phyloP scores from a whole-genome alignment of 495 filamentous ascomycete genomes.

The Xylaria cubensis region DNA sequence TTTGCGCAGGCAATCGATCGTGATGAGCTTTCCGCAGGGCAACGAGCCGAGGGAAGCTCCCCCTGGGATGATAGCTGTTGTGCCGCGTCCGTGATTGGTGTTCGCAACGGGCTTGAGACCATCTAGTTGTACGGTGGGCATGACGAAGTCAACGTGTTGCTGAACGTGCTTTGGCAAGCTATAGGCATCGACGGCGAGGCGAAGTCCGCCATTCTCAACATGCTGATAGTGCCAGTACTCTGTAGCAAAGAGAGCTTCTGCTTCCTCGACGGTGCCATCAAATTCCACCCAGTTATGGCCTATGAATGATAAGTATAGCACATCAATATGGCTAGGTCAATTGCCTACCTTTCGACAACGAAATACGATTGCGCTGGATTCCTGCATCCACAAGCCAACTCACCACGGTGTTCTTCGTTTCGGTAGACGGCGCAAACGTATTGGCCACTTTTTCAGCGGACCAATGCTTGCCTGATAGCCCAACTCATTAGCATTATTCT shows the following conservation, averaged over 20 bases:
- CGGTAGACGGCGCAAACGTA: constrained; percentile 24
- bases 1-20: constrained; percentile 60
- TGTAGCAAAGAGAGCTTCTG: constrained; percentile 60
- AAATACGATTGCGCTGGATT: constrained; percentile 17
- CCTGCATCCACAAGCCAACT: constrained; percentile 28
- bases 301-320: not conserved
- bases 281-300: constrained; percentile 54
- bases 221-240: constrained; percentile 64
- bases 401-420: constrained; percentile 28
- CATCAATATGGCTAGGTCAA: not conserved
- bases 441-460: constrained; percentile 28
- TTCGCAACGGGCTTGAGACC: constrained; percentile 33
- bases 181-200: constrained; percentile 55
- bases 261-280: constrained; percentile 58
- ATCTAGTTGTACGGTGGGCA: constrained; percentile 41
- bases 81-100: constrained; percentile 2
- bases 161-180: constrained; percentile 33
- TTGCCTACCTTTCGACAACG: constrained; percentile 25
- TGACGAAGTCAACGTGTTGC: constrained; percentile 41
- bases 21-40: constrained; percentile 56
- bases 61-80: not conserved
- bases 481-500: not conserved
- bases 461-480: constrained; percentile 29
- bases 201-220: constrained; percentile 45
- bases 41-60: constrained; percentile 21